Evolutionary conservation across 805 yeast genomes (phyloP), one percentile per base, ranked within the genome.

Genomic region (Clavispora asparagi): DNA sequence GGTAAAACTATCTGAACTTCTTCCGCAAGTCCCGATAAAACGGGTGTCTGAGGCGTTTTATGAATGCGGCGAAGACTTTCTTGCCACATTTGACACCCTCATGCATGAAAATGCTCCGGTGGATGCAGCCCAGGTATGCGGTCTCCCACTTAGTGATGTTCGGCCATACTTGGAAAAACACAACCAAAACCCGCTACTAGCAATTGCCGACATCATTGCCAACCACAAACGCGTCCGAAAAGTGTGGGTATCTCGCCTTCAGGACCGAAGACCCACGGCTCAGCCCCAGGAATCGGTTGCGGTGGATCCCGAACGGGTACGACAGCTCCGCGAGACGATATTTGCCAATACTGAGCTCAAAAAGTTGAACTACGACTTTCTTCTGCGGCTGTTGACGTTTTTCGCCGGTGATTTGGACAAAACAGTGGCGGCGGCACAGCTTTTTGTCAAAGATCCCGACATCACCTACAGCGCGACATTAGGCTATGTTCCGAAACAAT

Each of bases 371-470:
- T 66, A 66, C 44, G 51, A 51, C 1, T 80, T 81, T 47, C 64
- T 73, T 32, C 50, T 59, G 17, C 55, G 62, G 12, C 70, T 73
- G 11, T 41, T 79, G 5, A 58, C 48, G 13, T 76, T 73, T 53
- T 78, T 69, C 54, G 49, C 66, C n/a, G 82, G 81, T 3, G 69
- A 78, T 46, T 49, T 71, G 1, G 51, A 52, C 16, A 65, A 60
- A 41, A 76, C 76, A 0, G 45, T 76, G 8, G 54, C 60, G 2
- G 47, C 70, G 11, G 72, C 76, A 8, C 47, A 62, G 1, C 48
- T 63, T 17, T 54, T 70, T 7, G 47, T 65, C 17, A 73, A 73
- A 42, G 48, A 62, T 3, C 51, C 37, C 7, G 25, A 16, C 7
- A 10, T 17, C n/a, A 33, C 37, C 17, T 33, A 10, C n/a, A 17